Base-by-base conservation (phyloP, 23 red algal genomes). In the Gracilariopsis chorda region DNA sequence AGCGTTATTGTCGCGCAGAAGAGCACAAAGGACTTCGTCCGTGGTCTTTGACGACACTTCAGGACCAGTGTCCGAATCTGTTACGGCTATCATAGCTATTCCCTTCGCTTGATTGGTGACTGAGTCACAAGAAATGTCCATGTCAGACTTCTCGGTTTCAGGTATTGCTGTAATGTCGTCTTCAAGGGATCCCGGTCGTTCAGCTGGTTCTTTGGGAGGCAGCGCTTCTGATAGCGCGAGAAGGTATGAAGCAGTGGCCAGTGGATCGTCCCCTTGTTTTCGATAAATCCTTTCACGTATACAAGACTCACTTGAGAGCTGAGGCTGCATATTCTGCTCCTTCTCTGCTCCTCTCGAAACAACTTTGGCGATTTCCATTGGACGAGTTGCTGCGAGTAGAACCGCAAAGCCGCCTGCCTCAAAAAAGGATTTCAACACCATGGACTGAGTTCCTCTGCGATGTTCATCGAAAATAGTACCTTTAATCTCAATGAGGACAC, bases 401-500 rank as follows among this genome's bases (percentile, higher is more conserved):
- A 71, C 73, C 47, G 78, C 86, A 52, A 35, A 83, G 3, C 92
- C 92, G 9, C 92, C 92, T 0, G 84, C 83, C 10, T 72, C 85
- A 24, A 94, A 27, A 46, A 94, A 94, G 11, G 81, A 77, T 55
- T 94, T 82, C 49, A 94, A 65, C 4, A 94, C 65, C 40, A 86
- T 37, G 2, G 67, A 62, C 32, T 94, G 92, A 11, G 92, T 94
- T 61, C 47, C 53, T 53, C 47, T 23, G 1, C 79, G 85, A 64
- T 63, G 51, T 37, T 84, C 83, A 43, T 82, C 92, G 51, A 86
- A 94, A 23, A 94, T n/a, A 59, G 73, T 72, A 46, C 77, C 78
- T 39, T 86, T 85, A 30, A 94, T 81, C 69, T 86, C 79, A 14
- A 85, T 80, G 14, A 77, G 70, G 0, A 94, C 47, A 12, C 92